Conservation (phyloP, 805 yeast genomes). For the Debaryomyces castellii region DNA sequence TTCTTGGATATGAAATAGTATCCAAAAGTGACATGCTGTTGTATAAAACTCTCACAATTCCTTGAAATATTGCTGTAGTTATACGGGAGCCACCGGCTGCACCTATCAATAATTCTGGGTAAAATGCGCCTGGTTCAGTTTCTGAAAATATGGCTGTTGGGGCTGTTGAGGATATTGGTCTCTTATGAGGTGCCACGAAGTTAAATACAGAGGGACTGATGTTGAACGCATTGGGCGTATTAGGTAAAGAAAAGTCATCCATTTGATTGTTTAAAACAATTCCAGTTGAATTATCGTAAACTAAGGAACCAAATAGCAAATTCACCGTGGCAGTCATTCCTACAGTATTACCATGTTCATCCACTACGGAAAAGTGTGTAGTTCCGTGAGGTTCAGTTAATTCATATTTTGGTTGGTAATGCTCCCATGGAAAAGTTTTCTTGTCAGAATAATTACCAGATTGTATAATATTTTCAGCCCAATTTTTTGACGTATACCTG, state of each 20-base stretch:
- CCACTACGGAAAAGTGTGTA: constrained; percentile 80
- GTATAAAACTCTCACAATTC: constrained; percentile 64
- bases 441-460: constrained; percentile 49
- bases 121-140: constrained; percentile 25
- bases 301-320: constrained; percentile 75
- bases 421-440: constrained; percentile 64
- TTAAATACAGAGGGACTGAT: constrained; percentile 80
- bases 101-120: constrained; percentile 71
- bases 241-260: constrained; percentile 89
- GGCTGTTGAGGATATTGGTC: constrained; percentile 83
- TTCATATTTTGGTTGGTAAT: constrained; percentile 78
- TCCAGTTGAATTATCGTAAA: constrained; percentile 82
- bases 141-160: constrained; percentile 65
- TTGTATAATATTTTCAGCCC: constrained; percentile 52
- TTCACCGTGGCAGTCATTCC: constrained; percentile 88
- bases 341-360: constrained; percentile 72
- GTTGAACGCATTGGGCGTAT: constrained; percentile 70
- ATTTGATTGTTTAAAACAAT: constrained; percentile 82
- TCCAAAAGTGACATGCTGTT: constrained; percentile 60
- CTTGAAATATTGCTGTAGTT: constrained; percentile 78
- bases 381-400: constrained; percentile 87
- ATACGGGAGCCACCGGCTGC: constrained; percentile 95
- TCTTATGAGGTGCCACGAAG: constrained; percentile 67
- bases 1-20: constrained; percentile 73
- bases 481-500: constrained; percentile 49